Percentiles rank a stretch among this genome's conserved stretches.
These are phyloP conservation scores for Hypomontagnella monticulosa DNA, from an alignment of 495 filamentous ascomycete species.

Conservation along the genomic window DNA sequence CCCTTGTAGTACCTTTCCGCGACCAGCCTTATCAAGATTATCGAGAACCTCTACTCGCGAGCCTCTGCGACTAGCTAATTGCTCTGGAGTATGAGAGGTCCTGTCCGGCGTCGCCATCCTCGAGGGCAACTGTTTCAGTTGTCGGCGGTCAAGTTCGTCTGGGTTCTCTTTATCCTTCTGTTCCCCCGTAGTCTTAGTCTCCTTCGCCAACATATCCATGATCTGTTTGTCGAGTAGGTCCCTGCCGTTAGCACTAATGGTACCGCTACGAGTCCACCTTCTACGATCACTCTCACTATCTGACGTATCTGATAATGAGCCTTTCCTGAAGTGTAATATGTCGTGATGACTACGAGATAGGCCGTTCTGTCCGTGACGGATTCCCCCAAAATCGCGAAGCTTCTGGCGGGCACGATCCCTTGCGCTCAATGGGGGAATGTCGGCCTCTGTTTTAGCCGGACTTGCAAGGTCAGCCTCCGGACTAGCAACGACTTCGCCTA, in stretches of 20 bases:
- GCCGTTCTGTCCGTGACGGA: constrained; percentile 57
- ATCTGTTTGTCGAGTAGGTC: constrained; percentile 74
- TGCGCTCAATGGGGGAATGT: constrained; percentile 43
- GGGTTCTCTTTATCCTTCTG: constrained; percentile 40
- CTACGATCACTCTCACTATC: constrained; percentile 57
- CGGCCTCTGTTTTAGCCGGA: constrained; percentile 44
- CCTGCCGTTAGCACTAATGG: constrained; percentile 53
- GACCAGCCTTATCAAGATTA: constrained; percentile 27
- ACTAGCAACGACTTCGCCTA: constrained; percentile 29
- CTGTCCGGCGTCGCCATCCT: constrained; percentile 47
- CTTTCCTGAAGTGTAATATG: constrained; percentile 49
- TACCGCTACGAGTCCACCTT: constrained; percentile 49
- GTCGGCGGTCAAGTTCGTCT: constrained; percentile 43
- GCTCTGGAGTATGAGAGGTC: constrained; percentile 38
- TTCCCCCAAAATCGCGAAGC: constrained; percentile 57
- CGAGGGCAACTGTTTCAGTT: constrained; percentile 44
- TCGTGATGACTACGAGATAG: constrained; percentile 52
- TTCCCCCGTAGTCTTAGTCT: constrained; percentile 56
- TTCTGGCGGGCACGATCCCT: constrained; percentile 60
- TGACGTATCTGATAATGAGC: constrained; percentile 58
- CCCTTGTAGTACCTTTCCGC: constrained; percentile 38
- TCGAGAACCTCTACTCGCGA: constrained; percentile 52
- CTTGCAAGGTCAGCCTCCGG: constrained; percentile 38
- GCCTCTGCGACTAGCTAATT: constrained; percentile 39
- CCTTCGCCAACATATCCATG: constrained; percentile 68